Percentiles rank a stretch among this genome's conserved stretches.
Evolutionary conservation across 2,329 filamentous ascomycete genomes (phyloP).

Genomic region (Pezicula neosporulosa): DNA sequence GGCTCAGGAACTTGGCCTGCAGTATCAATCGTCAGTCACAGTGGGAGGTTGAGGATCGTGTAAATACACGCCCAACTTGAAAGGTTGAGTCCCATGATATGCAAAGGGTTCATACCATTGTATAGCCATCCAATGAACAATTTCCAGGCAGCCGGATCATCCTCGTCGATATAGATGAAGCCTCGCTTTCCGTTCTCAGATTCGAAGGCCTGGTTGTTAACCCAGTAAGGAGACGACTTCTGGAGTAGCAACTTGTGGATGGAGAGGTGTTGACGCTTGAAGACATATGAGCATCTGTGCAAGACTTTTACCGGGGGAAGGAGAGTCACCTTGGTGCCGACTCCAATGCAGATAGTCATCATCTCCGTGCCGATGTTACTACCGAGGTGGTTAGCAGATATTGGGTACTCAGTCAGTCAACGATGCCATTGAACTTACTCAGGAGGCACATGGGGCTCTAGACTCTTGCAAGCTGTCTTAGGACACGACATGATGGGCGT

Average conservation of each 20-base stretch:
- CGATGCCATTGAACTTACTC: slow-evolving; percentile 1
- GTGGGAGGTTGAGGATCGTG: not conserved
- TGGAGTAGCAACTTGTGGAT: slow-evolving; percentile 13
- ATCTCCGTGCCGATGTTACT: slow-evolving; percentile 1
- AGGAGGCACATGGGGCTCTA: slow-evolving; percentile 8
- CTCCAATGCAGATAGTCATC: not conserved
- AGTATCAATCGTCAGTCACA: not conserved
- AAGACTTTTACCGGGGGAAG: not conserved
- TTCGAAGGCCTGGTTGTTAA: slow-evolving; percentile 2
- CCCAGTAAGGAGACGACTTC: slow-evolving; percentile 9
- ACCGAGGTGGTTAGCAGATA: not conserved
- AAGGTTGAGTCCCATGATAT: not conserved
- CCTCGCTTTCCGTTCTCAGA: slow-evolving; percentile 2
- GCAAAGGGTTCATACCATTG: not conserved
- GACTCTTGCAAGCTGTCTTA: slow-evolving; percentile 11
- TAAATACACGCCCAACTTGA: not conserved
- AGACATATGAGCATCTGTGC: not conserved
- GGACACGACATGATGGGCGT: not conserved
- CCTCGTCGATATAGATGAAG: slow-evolving; percentile 8
- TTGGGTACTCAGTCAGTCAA: not conserved
- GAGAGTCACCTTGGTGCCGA: not conserved
- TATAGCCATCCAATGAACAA: slow-evolving; percentile 13
- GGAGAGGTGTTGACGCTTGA: slow-evolving; percentile 7
- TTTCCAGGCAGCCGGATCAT: slow-evolving; percentile 7
- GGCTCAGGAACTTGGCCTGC: slow-evolving; percentile 3